phyloP scores from a whole-genome alignment of 2,329 filamentous ascomycete genomes.

The Xylariaceae sp. region DNA sequence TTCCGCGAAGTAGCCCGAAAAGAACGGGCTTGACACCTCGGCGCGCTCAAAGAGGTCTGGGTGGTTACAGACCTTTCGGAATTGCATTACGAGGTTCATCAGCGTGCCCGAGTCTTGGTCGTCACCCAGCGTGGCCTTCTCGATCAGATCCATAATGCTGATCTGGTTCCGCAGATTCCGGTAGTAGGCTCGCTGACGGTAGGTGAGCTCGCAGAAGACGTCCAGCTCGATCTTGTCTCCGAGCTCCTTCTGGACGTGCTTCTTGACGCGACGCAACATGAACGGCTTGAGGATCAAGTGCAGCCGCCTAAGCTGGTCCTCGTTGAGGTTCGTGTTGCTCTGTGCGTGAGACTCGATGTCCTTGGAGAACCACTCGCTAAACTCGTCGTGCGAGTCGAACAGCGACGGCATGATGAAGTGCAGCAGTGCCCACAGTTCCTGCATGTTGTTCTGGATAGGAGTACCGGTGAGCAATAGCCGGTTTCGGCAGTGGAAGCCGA shows the following conservation, averaged over 20 bases:
- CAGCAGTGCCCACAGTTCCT: slow-evolving; percentile 92
- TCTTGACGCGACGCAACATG: slow-evolving; percentile 99
- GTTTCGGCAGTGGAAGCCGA: slow-evolving; percentile 93
- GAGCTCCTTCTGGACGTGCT: slow-evolving; percentile 97
- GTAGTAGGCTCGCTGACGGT: slow-evolving; percentile 91
- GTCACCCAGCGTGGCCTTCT: slow-evolving; percentile 90
- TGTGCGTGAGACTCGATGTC: slow-evolving; percentile 97
- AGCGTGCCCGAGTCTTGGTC: slow-evolving; percentile 91
- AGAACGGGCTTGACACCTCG: slow-evolving; percentile 80
- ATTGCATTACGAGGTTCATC: slow-evolving; percentile 99
- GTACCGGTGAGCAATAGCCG: slow-evolving; percentile 89
- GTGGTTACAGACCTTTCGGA: slow-evolving; percentile 98
- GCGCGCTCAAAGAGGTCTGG: slow-evolving; percentile 94
- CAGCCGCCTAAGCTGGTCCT: slow-evolving; percentile 90
- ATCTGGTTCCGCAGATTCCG: slow-evolving; percentile 90
- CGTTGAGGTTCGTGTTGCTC: slow-evolving; percentile 98
- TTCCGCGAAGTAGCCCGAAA: slow-evolving; percentile 82
- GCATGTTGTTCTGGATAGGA: slow-evolving; percentile 99
- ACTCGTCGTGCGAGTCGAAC: slow-evolving; percentile 90
- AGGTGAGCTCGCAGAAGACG: slow-evolving; percentile 93
- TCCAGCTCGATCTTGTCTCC: slow-evolving; percentile 98
- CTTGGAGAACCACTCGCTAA: slow-evolving; percentile 91
- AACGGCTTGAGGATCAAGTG: slow-evolving; percentile 99
- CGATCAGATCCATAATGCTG: slow-evolving; percentile 96
- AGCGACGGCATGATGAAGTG: slow-evolving; percentile 99